Evolutionary conservation across 768 basidiomycete genomes (phyloP).

Genomic region (Hydnomerulius pinastri): DNA sequence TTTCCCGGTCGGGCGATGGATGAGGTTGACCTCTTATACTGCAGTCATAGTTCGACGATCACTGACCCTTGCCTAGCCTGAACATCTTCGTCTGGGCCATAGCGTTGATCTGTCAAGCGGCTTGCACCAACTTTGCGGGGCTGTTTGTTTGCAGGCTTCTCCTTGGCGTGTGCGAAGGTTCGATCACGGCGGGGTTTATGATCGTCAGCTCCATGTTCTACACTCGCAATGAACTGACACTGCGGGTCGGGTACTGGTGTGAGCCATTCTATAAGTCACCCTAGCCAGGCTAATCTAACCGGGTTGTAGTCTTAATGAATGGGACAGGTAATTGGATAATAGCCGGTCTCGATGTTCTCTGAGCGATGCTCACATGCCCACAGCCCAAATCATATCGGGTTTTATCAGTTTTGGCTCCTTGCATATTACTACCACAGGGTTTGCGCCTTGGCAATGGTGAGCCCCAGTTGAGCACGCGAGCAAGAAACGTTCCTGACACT

Average conservation of each 20-base stretch:
- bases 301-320: slow-evolving; percentile 64
- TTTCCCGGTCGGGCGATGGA: slow-evolving; percentile 80
- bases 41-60: neutral
- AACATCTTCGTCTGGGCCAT: slow-evolving; percentile 72
- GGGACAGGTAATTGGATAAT: slow-evolving; percentile 60
- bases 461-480: no score
- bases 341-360: neutral
- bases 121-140: slow-evolving; percentile 68
- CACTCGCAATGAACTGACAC: slow-evolving; percentile 67
- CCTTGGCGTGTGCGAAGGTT: slow-evolving; percentile 72
- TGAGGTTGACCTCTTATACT: slow-evolving; percentile 51
- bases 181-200: slow-evolving; percentile 74
- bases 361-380: slow-evolving; percentile 5
- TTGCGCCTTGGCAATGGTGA: slow-evolving; percentile 77
- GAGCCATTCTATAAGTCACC: no score
- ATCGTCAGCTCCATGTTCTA: slow-evolving; percentile 81
- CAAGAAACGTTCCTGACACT: no score
- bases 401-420: slow-evolving; percentile 68
- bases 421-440: slow-evolving; percentile 55
- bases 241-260: slow-evolving; percentile 79
- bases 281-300: no score
- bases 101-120: slow-evolving; percentile 61
- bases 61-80: slow-evolving; percentile 36
- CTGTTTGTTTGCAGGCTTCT: slow-evolving; percentile 65
- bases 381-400: slow-evolving; percentile 70